Percentiles rank a stretch among this genome's conserved stretches.
phyloP scores from a whole-genome alignment of 495 filamentous ascomycete genomes.

The Talaromyces trachyspermus region DNA sequence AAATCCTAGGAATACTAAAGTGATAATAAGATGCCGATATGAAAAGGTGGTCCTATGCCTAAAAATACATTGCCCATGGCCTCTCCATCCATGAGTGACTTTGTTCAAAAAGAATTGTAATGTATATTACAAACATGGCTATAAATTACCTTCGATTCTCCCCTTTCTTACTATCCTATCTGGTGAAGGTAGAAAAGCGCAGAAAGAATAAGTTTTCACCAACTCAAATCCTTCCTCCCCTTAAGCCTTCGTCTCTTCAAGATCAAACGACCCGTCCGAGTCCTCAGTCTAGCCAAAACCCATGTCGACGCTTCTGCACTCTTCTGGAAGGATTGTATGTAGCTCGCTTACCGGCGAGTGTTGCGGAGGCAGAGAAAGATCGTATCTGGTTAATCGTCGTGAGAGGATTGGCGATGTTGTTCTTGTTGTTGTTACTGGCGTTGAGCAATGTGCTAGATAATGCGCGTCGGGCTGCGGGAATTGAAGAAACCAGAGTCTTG shows the following conservation, averaged over 20 bases:
- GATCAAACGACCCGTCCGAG: constrained; percentile 48
- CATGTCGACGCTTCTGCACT: constrained; percentile 65
- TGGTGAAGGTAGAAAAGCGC: too few species aligned
- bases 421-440: background rate
- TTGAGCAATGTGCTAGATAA: background rate
- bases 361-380: constrained; percentile 34
- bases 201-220: constrained; percentile 19
- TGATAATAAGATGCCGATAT: too few species aligned
- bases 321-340: constrained; percentile 61
- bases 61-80: too few species aligned
- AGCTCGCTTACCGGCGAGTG: constrained; percentile 46
- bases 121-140: too few species aligned
- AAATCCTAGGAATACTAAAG: too few species aligned
- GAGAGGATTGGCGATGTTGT: background rate
- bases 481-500: background rate
- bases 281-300: constrained; percentile 55
- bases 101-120: too few species aligned
- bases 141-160: too few species aligned
- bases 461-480: background rate
- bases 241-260: constrained; percentile 52
- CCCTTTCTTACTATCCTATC: background rate
- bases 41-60: too few species aligned
- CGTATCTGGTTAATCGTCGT: constrained; percentile 11
- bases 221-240: constrained; percentile 55
- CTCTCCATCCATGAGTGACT: too few species aligned